Conservation (phyloP, 139 green algal species). For the Mesotaenium endlicherianum region DNA sequence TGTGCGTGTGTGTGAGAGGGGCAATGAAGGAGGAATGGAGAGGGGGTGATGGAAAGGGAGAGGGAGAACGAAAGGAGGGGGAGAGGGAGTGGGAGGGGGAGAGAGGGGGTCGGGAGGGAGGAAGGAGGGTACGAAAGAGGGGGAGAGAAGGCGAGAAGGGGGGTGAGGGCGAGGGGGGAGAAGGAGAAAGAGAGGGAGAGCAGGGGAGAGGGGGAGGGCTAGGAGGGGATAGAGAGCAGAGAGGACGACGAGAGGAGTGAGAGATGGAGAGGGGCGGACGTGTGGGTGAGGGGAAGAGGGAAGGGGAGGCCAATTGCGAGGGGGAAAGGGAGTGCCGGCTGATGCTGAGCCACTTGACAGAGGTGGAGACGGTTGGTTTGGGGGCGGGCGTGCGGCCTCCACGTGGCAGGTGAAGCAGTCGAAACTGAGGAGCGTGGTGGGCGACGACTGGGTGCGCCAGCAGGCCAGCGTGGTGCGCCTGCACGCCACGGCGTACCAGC, state of each 20-base stretch:
- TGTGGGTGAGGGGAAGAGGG: background rate
- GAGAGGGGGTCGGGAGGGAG: background rate
- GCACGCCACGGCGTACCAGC: background rate
- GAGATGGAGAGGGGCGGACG: background rate
- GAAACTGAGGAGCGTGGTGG: slow-evolving; percentile 12
- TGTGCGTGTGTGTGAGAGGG: no score
- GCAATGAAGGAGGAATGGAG: no score
- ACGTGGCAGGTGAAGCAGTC: slow-evolving; percentile 11
- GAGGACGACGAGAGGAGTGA: background rate
- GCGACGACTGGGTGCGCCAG: slow-evolving; percentile 21
- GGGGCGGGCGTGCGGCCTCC: background rate
- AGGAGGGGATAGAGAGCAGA: slow-evolving; percentile 1
- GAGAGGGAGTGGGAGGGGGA: background rate
- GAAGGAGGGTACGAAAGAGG: background rate
- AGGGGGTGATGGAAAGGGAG: background rate
- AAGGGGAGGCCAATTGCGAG: background rate
- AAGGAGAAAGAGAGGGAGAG: background rate
- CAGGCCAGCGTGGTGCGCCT: background rate
- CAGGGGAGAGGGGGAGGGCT: background rate
- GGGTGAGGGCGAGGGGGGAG: slow-evolving; percentile 1
- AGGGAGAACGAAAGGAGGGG: background rate
- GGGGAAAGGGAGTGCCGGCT: background rate
- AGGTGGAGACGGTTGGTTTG: background rate
- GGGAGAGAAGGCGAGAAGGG: background rate
- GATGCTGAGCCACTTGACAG: background rate